A percentile compares a stretch with the other conserved stretches of the same genome.
Conservation (phyloP, 768 basidiomycete genomes). For the Lactifluus piperatus region DNA sequence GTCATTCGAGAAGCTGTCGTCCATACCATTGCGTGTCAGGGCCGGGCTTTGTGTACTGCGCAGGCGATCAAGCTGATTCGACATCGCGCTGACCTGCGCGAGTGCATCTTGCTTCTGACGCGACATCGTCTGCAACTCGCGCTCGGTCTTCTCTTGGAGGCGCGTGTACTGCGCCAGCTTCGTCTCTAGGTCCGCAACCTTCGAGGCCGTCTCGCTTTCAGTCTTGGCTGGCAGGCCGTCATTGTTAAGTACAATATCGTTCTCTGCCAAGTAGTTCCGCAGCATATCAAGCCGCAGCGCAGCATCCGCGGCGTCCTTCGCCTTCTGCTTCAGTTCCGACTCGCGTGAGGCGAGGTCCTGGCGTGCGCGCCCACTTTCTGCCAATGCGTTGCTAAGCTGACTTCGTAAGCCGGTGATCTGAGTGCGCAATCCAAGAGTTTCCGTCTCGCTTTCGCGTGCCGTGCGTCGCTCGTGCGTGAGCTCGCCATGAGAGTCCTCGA, state of each 20-base stretch:
- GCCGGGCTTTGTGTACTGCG: constrained; percentile 51
- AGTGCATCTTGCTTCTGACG: constrained; percentile 71
- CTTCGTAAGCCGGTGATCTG: constrained; percentile 68
- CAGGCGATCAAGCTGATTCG: constrained; percentile 56
- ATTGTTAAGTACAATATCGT: constrained; percentile 73
- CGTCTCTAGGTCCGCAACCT: constrained; percentile 69
- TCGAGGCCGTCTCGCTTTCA: constrained; percentile 30
- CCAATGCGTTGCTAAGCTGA: constrained; percentile 58
- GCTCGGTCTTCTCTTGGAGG: constrained; percentile 64
- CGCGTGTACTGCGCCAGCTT: constrained; percentile 66
- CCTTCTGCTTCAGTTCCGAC: constrained; percentile 48
- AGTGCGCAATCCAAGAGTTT: constrained; percentile 54
- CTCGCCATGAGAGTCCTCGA: constrained; percentile 59
- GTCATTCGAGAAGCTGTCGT: constrained; percentile 26
- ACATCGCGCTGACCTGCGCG: constrained; percentile 53
- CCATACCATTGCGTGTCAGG: constrained; percentile 29
- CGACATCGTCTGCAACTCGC: constrained; percentile 57
- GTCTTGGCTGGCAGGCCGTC: constrained; percentile 48
- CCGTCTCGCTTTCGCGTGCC: constrained; percentile 53
- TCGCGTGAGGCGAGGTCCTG: constrained; percentile 66
- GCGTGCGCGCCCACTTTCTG: constrained; percentile 60
- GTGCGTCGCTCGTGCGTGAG: constrained; percentile 61
- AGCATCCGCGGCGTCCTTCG: constrained; percentile 58
- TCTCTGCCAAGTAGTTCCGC: constrained; percentile 80
- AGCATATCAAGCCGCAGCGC: constrained; percentile 70